phyloP scores from a whole-genome alignment of 768 basidiomycete genomes.

The Suillus placidus region DNA sequence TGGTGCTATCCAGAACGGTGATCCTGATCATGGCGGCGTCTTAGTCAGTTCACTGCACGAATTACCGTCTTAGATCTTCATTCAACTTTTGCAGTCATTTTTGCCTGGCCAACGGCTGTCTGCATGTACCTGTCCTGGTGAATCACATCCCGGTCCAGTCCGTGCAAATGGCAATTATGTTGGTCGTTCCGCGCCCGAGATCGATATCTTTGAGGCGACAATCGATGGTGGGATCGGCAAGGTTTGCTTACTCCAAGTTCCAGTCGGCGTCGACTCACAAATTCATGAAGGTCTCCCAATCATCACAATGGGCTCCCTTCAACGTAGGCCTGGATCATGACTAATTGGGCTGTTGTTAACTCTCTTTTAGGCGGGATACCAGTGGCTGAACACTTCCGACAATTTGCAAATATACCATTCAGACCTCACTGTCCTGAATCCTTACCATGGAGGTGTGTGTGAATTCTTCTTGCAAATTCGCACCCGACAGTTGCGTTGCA shows the following conservation, averaged over 20 bases:
- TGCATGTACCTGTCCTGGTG: slow-evolving; percentile 59
- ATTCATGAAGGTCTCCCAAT: slow-evolving; percentile 50
- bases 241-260: slow-evolving; percentile 26
- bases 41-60: slow-evolving; percentile 22
- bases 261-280: slow-evolving; percentile 11
- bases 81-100: slow-evolving; percentile 38
- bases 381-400: slow-evolving; percentile 39
- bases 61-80: background rate
- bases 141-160: slow-evolving; percentile 60
- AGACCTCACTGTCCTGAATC: slow-evolving; percentile 40
- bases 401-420: slow-evolving; percentile 41
- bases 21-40: slow-evolving; percentile 33
- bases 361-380: slow-evolving; percentile 43
- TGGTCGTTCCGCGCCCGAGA: slow-evolving; percentile 60
- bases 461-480: slow-evolving; percentile 28
- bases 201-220: slow-evolving; percentile 60
- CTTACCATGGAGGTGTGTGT: slow-evolving; percentile 45
- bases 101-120: slow-evolving; percentile 60
- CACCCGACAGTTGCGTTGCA: background rate
- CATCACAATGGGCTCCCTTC: slow-evolving; percentile 48
- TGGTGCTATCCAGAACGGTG: slow-evolving; percentile 44
- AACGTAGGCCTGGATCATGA: slow-evolving; percentile 27
- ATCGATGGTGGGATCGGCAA: slow-evolving; percentile 35
- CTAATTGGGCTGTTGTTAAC: slow-evolving; percentile 1
- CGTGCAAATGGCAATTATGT: slow-evolving; percentile 50